phyloP scores from a whole-genome alignment of 345 rosid genomes.

The Brassica juncea region DNA sequence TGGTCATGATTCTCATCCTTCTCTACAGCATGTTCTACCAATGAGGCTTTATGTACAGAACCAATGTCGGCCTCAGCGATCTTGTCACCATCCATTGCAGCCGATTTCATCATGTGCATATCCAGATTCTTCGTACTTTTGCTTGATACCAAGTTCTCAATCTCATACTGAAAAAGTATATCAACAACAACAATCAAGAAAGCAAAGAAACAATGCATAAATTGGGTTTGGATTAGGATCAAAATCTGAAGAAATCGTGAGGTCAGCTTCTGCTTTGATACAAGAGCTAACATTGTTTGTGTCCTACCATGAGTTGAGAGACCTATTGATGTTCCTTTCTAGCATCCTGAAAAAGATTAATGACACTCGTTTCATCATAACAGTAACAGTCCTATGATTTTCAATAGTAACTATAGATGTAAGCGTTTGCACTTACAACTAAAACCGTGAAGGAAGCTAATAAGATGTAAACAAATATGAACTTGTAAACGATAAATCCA shows the following conservation, averaged over 20 bases:
- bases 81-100: no score
- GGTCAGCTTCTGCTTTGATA: not conserved
- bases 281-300: not conserved
- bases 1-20: no score
- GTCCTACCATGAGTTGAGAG: not conserved
- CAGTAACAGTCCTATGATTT: not conserved
- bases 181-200: not conserved
- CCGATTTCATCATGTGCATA: no score
- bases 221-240: not conserved
- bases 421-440: not conserved
- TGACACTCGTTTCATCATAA: not conserved
- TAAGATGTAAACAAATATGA: no score
- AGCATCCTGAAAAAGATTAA: not conserved
- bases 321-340: not conserved
- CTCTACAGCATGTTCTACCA: no score
- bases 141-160: no score
- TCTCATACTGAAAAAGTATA: not conserved
- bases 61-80: no score
- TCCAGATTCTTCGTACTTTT: no score
- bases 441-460: not conserved
- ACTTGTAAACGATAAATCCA: no score
- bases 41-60: no score
- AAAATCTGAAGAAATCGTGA: not conserved
- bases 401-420: not conserved
- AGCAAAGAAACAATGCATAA: not conserved